Conservation (phyloP, 106 monocot species). For the Cymbidium sinense region DNA sequence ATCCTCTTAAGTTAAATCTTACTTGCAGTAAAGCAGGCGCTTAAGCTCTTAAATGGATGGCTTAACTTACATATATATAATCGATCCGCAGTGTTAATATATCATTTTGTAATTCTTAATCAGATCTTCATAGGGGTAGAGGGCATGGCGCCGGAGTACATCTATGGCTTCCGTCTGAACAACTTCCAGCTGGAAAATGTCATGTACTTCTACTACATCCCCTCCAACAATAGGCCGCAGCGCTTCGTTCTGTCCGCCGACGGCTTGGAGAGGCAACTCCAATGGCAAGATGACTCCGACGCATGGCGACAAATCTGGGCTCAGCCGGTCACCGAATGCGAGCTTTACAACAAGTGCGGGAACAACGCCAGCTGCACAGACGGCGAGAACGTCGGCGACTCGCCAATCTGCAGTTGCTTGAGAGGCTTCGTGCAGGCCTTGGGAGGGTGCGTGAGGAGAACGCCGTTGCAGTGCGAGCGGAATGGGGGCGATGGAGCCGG, state of each 20-base stretch:
- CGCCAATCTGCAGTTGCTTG: conserved; percentile 27
- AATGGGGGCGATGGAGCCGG: not conserved
- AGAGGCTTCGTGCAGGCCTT: conserved; percentile 25
- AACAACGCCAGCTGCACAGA: conserved; percentile 24
- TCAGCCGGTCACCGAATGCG: conserved; percentile 39
- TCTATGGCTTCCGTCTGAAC: conserved; percentile 30
- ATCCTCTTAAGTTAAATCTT: no score
- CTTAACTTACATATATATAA: no score
- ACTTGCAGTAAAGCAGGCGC: no score
- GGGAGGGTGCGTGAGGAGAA: conserved; percentile 21
- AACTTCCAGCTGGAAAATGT: conserved; percentile 8
- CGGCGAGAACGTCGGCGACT: not conserved
- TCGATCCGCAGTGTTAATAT: no score
- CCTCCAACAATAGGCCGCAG: conserved; percentile 19
- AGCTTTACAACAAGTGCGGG: conserved; percentile 40
- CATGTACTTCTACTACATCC: conserved; percentile 29
- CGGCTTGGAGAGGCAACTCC: conserved; percentile 32
- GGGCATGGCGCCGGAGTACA: conserved; percentile 28
- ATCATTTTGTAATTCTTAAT: not conserved
- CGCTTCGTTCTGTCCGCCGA: conserved; percentile 24
- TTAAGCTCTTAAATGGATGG: no score
- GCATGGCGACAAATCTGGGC: conserved; percentile 39
- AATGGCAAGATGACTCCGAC: not conserved
- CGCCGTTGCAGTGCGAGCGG: conserved; percentile 17
- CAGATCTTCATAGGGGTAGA: conserved; percentile 38